phyloP scores from a whole-genome alignment of 2,329 filamentous ascomycete species.

The Calonectria naviculata region DNA sequence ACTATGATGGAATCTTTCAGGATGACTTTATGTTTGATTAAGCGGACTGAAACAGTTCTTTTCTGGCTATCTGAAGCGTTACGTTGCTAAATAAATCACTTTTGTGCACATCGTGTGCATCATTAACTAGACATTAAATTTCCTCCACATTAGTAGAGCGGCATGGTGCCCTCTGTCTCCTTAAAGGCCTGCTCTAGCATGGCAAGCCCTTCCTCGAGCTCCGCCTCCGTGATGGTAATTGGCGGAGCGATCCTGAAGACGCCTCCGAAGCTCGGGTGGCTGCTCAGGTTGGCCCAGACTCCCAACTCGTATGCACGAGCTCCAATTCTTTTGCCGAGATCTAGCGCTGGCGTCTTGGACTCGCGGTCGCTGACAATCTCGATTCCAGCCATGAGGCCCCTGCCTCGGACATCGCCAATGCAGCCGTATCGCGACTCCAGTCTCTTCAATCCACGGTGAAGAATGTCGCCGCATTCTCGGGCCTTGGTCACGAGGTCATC shows the following conservation, averaged over 20 bases:
- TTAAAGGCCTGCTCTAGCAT: constrained; percentile 63
- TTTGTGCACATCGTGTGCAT: neutral
- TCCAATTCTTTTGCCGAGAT: constrained; percentile 59
- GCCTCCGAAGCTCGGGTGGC: constrained; percentile 64
- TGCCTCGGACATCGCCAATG: constrained; percentile 70
- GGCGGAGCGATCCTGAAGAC: constrained; percentile 70
- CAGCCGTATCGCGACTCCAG: constrained; percentile 66
- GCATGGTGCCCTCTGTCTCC: constrained; percentile 14
- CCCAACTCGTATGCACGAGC: constrained; percentile 62
- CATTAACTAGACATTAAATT: neutral
- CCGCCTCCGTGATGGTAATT: constrained; percentile 63
- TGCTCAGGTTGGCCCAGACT: constrained; percentile 67
- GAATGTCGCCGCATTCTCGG: constrained; percentile 53
- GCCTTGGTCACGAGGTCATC: constrained; percentile 63
- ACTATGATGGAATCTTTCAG: constrained; percentile 19
- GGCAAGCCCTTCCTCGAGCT: constrained; percentile 61
- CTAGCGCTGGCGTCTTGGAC: constrained; percentile 58
- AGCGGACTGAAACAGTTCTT: neutral
- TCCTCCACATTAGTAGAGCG: constrained; percentile 6
- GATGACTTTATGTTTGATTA: neutral
- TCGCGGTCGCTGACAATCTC: constrained; percentile 65
- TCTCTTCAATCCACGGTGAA: constrained; percentile 58
- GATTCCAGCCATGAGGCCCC: constrained; percentile 67
- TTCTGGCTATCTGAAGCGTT: neutral
- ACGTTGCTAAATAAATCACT: neutral